Evolutionary conservation across 2,329 filamentous ascomycete species (phyloP), one percentile per base, ranked within the genome.

Genomic region (Monosporascus sp.): DNA sequence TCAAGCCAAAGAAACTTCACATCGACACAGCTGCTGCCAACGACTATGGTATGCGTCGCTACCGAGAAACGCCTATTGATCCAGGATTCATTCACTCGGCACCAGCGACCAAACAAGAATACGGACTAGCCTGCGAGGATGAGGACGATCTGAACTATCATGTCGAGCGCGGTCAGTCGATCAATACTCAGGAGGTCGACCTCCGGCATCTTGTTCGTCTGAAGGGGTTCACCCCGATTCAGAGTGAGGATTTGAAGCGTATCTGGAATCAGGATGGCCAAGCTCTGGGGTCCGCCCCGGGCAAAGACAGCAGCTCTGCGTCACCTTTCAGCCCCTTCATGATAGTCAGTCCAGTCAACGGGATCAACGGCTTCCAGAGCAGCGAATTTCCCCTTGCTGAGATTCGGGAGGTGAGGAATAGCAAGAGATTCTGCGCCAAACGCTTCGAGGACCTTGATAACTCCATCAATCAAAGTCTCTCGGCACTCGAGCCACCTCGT

Each of bases 41-140:
- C 24, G 37, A 51, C 3, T 49, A 44, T 35, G 52, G 50, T n/a
- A 43, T 55, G 18, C 51, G 62, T 48, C 55, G 58, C 37, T 58
- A 58, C 54, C 50, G 63, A 53, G 39, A 60, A 24, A 48, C 57
- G 1, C 58, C 58, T 6, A 39, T 68, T 15, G 60, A 62, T 25
- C 53, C 60, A 1, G 63, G 63, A 18, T 60, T 63, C 15, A 66
- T 65, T 37, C 51, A 60, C 38, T 67, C 65, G 4, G 64, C 65
- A 2, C 65, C 65, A 15, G 56, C 65, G 8, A 63, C 63, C 15
- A 66, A 65, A 52, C 55, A 52, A 17, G 61, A 63, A 18, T 64
- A 51, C 37, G 53, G 50, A 2, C 43, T 49, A 1, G 56, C 53
- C 6, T 50, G 55, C 17, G 49, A 57, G 25, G 52, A 48, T 20